These are phyloP conservation scores for Teunomyces pallodes DNA, from an alignment of 805 yeast genomes.

Conservation along the genomic window DNA sequence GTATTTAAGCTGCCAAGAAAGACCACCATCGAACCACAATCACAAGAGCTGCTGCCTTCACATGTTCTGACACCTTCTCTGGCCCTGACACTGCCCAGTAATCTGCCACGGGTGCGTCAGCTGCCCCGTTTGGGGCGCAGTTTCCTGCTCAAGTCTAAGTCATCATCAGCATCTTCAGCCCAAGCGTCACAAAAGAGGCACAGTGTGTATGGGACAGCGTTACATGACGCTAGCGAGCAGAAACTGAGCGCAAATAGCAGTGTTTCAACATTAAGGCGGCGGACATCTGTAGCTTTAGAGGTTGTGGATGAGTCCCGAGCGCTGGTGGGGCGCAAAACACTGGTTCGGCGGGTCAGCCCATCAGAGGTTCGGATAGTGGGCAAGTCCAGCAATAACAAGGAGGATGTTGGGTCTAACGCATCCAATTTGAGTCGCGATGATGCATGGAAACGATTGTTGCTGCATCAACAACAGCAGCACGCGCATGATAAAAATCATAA, in stretches of 20 bases:
- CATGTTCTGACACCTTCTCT: not conserved
- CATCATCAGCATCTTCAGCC: not conserved
- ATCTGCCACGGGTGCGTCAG: not conserved
- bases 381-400: not conserved
- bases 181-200: not conserved
- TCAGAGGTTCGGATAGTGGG: not conserved
- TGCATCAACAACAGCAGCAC: not conserved
- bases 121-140: conserved; percentile 1
- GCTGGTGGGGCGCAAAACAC: not conserved
- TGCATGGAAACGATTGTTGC: not conserved
- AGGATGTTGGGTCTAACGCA: not conserved
- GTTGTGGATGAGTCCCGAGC: not conserved
- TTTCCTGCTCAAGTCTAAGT: not conserved
- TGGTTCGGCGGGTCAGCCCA: not conserved
- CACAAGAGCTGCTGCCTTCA: not conserved
- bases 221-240: not conserved
- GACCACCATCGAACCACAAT: not conserved
- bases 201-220: not conserved
- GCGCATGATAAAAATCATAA: not conserved
- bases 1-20: not conserved
- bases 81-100: not conserved
- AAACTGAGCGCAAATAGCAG: not conserved
- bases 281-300: not conserved
- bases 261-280: not conserved
- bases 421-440: not conserved